Base-by-base conservation (phyloP, 2,329 filamentous ascomycete genomes). In the Sporothrix sp. region DNA sequence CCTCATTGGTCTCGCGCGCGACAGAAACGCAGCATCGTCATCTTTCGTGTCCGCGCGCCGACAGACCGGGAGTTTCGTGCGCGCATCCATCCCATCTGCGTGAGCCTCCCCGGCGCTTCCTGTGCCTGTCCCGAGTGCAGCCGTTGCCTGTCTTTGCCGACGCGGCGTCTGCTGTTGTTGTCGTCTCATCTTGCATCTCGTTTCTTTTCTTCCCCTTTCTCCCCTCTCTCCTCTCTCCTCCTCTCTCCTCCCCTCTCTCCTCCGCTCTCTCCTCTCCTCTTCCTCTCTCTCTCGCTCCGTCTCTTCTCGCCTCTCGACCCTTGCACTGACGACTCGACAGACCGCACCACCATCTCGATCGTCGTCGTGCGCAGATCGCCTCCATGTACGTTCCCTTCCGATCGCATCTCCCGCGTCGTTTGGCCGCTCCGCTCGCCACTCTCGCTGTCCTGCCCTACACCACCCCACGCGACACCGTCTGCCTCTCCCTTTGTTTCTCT, bases 1-100 rank as follows among this genome's bases (percentile, higher is more conserved):
- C 64, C 65, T 60, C 60, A 78, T 78, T 78, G 75, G 74, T 60
- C 64, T 57, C 53, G 53, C 52, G 6, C 25, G 5, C 10, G 25
- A 33, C 16, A 33, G 32, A 25, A 16, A 37, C 9, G 9, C 43
- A n/a, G 21, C 13, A 8, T 32, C 25, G 16, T n/a, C 20, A 27
- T 16, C 3, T 10, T 33, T 23, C 18, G 10, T 13, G 3, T 20
- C 20, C n/a, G n/a, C n/a, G n/a, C n/a, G n/a, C n/a, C n/a, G n/a
- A n/a, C n/a, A n/a, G n/a, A n/a, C n/a, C n/a, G n/a, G n/a, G n/a
- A n/a, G n/a, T n/a, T n/a, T n/a, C n/a, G n/a, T n/a, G n/a, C n/a
- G n/a, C n/a, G n/a, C n/a, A n/a, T n/a, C n/a, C n/a, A n/a, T n/a
- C n/a, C n/a, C n/a, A n/a, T n/a, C n/a, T n/a, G n/a, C n/a, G n/a